Conservation (phyloP, 2,329 filamentous ascomycete genomes). For the Fusarium haematococcum region DNA sequence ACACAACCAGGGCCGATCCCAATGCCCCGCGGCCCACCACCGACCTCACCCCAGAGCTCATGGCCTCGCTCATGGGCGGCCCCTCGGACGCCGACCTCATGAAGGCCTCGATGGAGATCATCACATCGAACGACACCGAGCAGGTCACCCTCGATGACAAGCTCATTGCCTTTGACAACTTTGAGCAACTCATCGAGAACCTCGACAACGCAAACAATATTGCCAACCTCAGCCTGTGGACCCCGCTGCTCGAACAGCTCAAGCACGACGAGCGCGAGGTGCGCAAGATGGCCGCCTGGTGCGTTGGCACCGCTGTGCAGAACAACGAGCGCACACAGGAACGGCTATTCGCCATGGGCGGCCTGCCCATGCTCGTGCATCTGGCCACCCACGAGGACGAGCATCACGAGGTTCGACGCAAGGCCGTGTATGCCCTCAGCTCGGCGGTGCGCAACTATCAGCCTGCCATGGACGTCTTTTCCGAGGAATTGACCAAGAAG, state of each 20-base stretch:
- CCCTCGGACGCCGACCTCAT: conserved; percentile 93
- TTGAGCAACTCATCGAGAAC: conserved; percentile 90
- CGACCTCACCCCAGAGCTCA: conserved; percentile 74
- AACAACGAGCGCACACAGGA: conserved; percentile 93
- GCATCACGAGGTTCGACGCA: conserved; percentile 76
- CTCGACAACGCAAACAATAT: conserved; percentile 99
- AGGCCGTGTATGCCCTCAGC: conserved; percentile 90
- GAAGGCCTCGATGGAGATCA: conserved; percentile 83
- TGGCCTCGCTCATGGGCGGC: conserved; percentile 83
- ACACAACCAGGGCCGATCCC: conserved; percentile 45
- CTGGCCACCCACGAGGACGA: conserved; percentile 72
- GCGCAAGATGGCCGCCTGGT: conserved; percentile 91
- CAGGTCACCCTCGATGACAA: conserved; percentile 77
- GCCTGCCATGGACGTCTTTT: conserved; percentile 78
- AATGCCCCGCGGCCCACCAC: conserved; percentile 49
- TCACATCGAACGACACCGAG: conserved; percentile 71
- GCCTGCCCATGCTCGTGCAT: conserved; percentile 75
- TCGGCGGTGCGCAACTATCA: conserved; percentile 91
- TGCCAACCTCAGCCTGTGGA: conserved; percentile 82
- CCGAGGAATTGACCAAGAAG: conserved; percentile 68
- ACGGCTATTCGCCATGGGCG: conserved; percentile 71
- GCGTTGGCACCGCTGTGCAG: conserved; percentile 92
- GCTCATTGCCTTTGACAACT: conserved; percentile 90
- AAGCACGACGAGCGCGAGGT: conserved; percentile 76
- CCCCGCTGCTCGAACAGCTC: conserved; percentile 79